Evolutionary conservation across 2,329 filamentous ascomycete species (phyloP), one percentile per base, ranked within the genome.

Genomic region (Colletotrichum higginsianum): DNA sequence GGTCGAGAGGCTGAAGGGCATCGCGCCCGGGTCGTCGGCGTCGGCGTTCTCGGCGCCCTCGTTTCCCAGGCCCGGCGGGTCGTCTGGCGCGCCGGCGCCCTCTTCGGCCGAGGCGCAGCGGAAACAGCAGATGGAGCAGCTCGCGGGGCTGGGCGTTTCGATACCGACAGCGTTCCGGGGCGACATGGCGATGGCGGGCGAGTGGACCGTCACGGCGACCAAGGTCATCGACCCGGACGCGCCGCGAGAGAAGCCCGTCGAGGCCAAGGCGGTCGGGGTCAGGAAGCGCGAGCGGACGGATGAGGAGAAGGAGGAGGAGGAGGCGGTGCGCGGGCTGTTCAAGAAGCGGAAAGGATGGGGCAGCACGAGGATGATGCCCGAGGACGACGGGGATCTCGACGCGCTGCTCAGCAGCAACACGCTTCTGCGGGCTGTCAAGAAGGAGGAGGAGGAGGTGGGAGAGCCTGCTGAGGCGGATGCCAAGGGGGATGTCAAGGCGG

Each of bases 151-250:
- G 87, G 96, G 96, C 0, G 91, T 99, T 60, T 90, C 91, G 57
- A 89, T 98, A 65, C 96, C 96, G 0, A 91, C 94, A 55, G 91
- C 93, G 75, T 91, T 94, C 67, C 87, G 94, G 71, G 86, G 88
- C 2, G 94, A 96, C 71, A 91, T 98, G 89, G 95, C 95, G 6
- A 91, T 98, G 85, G 91, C 92, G 4, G 94, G 96, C 42, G 93
- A 97, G 64, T 99, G 96, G 96, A 90, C 94, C 0, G 89, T 92
- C 13, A 91, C 89, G 70, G 90, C 88, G 7, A 89, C 94, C 50
- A 86, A 90, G 55, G 86, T 90, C 4, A 82, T 91, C 26, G 82
- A 86, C 16, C 84, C 86, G 16, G 80, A 75, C 42, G 75, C 76
- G 26, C 83, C 83, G 35, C 82, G 81, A 8, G 79, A 80, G 35